Percentiles rank a stretch among this genome's conserved stretches.
Conservation (phyloP, 441 rosid genomes). For the Dalechampia spathulata region DNA sequence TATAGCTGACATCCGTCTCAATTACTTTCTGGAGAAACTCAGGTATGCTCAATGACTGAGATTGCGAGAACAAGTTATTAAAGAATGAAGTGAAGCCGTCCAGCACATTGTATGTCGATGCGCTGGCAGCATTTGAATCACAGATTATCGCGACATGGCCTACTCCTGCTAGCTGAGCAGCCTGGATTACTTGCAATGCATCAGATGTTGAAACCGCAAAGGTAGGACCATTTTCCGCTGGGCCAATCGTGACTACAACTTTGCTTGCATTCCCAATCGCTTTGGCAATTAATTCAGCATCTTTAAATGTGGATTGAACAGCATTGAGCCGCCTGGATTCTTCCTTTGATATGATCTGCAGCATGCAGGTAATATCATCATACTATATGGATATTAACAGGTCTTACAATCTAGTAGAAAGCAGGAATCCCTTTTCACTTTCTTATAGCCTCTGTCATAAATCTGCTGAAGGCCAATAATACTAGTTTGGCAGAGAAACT, state of each 20-base stretch:
- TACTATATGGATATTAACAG: no score
- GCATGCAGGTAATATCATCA: conserved; percentile 10
- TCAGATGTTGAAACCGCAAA: conserved; percentile 56
- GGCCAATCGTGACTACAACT: conserved; percentile 75
- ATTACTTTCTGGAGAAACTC: conserved; percentile 64
- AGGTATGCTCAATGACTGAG: conserved; percentile 48
- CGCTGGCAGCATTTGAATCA: conserved; percentile 31
- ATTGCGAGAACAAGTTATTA: conserved; percentile 57
- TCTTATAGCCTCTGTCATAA: no score
- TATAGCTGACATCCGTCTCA: conserved; percentile 64
- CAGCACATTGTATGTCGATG: conserved; percentile 66
- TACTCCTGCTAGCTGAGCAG: conserved; percentile 81
- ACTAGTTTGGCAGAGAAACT: no score
- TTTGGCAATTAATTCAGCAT: conserved; percentile 75
- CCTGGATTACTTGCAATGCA: conserved; percentile 69
- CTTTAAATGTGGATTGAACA: conserved; percentile 63
- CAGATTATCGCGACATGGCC: conserved; percentile 73
- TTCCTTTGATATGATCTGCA: conserved; percentile 75
- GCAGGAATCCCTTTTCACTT: no score
- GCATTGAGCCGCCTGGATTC: conserved; percentile 76
- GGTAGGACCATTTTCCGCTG: conserved; percentile 62
- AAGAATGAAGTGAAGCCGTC: conserved; percentile 80
- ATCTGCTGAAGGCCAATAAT: no score
- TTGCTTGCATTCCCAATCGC: conserved; percentile 96
- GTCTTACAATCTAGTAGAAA: no score